Conservation (phyloP, 1,284 basidiomycete species). For the Ceratobasidium theobromae region DNA sequence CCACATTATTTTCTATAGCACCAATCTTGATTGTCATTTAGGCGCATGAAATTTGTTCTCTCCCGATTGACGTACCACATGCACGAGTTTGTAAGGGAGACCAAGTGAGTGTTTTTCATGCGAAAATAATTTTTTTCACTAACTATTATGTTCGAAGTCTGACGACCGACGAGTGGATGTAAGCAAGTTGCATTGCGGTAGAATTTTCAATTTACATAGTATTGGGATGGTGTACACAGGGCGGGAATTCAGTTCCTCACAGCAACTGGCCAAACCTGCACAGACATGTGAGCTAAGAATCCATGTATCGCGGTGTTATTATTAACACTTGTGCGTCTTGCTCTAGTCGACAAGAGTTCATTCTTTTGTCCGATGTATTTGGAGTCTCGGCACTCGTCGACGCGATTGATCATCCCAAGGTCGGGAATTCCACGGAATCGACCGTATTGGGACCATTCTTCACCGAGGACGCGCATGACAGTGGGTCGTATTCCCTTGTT, state of each 20-base stretch:
- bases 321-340: neutral
- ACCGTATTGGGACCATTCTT: slow-evolving; percentile 85
- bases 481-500: slow-evolving; percentile 47
- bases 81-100: slow-evolving; percentile 72
- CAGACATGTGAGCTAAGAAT: slow-evolving; percentile 47
- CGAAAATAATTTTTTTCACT: neutral
- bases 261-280: slow-evolving; percentile 68
- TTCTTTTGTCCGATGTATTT: slow-evolving; percentile 76
- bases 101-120: slow-evolving; percentile 46
- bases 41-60: slow-evolving; percentile 52
- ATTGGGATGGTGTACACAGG: slow-evolving; percentile 36
- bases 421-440: slow-evolving; percentile 65
- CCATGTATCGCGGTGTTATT: neutral
- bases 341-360: slow-evolving; percentile 73
- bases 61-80: slow-evolving; percentile 59
- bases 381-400: slow-evolving; percentile 81
- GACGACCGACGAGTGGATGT: slow-evolving; percentile 85
- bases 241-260: slow-evolving; percentile 75
- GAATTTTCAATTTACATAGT: slow-evolving; percentile 2
- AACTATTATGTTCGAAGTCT: slow-evolving; percentile 47
- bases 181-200: slow-evolving; percentile 16
- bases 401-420: slow-evolving; percentile 70
- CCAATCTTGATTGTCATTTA: neutral
- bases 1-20: neutral
- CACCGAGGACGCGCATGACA: slow-evolving; percentile 73